Evolutionary conservation across 441 rosid species (phyloP), one percentile per base, ranked within the genome.

Genomic region (Omphalea diandra): DNA sequence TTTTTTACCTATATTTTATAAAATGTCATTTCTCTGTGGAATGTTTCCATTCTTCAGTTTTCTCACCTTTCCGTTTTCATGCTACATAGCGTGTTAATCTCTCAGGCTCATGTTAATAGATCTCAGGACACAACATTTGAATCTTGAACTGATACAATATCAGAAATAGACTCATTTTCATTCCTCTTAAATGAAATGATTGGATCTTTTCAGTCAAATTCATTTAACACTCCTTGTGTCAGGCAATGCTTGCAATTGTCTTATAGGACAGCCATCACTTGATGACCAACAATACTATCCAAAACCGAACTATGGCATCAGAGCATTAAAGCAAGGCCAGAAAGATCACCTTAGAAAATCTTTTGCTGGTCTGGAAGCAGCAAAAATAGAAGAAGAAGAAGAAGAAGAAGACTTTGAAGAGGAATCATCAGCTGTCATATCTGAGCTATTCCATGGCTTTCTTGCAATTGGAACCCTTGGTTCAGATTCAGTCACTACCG

Each of bases 391-490:
- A 44, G 88, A 65, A 54, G 89, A 80, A 60, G 90, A 83, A 63
- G 88, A 86, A 60, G n/a, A n/a, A n/a, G 85, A 82, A 18, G 81
- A 78, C 41, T 76, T 75, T 24, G 82, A 77, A 36, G 90, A 84
- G 57, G 89, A 90, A 64, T 76, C 88, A 22, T 71, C 84, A 43
- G 79, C 81, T 54, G 87, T 80, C 58, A 81, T 83, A 50, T 79
- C 90, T 63, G 90, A 87, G 73, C 74, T 88, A 43, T 90, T 90
- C 77, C 90, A 89, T 43, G 97, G 97, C 24, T 88, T 90, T 72
- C 88, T 90, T 65, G 88, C 97, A 27, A 90, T 88, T 40, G 94
- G 97, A 3, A 88, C 94, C 64, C 84, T 90, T 36, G 97, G 94
- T 71, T 82, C 84, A 18, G 94, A 88, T 56, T 78, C 85, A 29